Evolutionary conservation across 495 filamentous ascomycete species (phyloP), one percentile per base, ranked within the genome.

Genomic region (Aspergillus sclerotiicarbonarius): DNA sequence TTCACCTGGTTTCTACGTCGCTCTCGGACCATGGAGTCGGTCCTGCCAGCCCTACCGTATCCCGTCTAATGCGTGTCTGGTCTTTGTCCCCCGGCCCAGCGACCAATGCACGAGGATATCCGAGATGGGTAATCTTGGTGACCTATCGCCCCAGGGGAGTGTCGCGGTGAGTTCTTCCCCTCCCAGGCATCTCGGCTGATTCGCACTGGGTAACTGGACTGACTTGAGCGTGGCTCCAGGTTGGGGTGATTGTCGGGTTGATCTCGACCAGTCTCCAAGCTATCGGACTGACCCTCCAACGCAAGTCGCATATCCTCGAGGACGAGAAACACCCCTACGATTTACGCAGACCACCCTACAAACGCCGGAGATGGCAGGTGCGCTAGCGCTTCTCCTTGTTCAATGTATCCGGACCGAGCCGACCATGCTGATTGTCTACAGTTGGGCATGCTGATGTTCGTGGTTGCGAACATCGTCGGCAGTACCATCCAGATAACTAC

Each of bases 401-500:
- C 29, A 21, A 25, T 20, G 16, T 33, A 15, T 30, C 10, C 37
- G 13, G 13, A 12, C 7, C 13, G 37, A n/a, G 37, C 37, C 37
- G 37, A 41, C 37, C 3, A 16, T 33, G 21, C 65, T 70, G 41
- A 71, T 44, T 5, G 43, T 13, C 19, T 51, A 31, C 58, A 86
- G 79, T 69, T 97, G 56, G 94, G 94, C 52, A 98, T 99, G 90
- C 81, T 86, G 62, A 96, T 99, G 85, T 99, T 98, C 77, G 84
- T 99, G 59, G 76, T 96, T 51, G 86, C 93, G 60, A 99, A 99
- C 64, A 81, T 99, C 54, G 79, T 97, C 52, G 94, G 94, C 20
- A 96, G 92, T 71, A 91, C 90, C 4, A 94, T 99, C 58, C 94
- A 99, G 68, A 98, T 99, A 68, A 98, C 94, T 6, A 97, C 92